Conservation (phyloP, 73 alveolate species). For the Diophrys appendiculata region DNA sequence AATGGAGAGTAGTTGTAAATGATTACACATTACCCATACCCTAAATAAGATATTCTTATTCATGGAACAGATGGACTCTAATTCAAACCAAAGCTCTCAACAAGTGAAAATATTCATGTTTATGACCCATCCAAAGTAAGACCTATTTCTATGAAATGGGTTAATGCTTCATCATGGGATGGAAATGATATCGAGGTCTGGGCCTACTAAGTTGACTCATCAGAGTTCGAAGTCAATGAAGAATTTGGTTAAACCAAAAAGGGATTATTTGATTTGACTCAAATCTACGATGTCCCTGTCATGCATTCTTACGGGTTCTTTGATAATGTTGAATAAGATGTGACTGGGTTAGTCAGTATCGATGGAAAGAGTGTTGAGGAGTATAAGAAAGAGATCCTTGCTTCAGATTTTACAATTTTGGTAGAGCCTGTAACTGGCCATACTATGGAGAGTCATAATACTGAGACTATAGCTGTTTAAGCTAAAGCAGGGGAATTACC, state of each 20-base stretch:
- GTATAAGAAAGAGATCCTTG: neutral
- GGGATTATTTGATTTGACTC: neutral
- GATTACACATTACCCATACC: neutral
- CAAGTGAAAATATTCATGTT: neutral
- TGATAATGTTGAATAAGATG: neutral
- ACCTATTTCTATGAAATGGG: neutral
- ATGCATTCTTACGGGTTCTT: neutral
- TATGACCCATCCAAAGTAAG: neutral
- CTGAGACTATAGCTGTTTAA: neutral
- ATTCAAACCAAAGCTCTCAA: neutral
- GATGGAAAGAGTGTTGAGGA: neutral
- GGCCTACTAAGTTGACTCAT: neutral
- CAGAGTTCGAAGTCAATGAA: neutral
- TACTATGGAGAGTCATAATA: neutral
- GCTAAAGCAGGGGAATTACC: neutral
- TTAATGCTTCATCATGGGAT: neutral
- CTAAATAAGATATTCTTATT: too few species aligned
- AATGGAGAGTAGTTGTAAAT: neutral
- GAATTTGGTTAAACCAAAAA: too few species aligned
- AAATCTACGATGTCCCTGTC: neutral
- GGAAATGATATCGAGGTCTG: neutral
- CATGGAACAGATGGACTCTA: neutral
- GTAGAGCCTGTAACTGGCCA: neutral
- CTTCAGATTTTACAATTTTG: neutral
- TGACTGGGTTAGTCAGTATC: neutral